Evolutionary conservation across 192 early-diverging fungal species (phyloP).

Genomic region (Powellomyces hirtus): DNA sequence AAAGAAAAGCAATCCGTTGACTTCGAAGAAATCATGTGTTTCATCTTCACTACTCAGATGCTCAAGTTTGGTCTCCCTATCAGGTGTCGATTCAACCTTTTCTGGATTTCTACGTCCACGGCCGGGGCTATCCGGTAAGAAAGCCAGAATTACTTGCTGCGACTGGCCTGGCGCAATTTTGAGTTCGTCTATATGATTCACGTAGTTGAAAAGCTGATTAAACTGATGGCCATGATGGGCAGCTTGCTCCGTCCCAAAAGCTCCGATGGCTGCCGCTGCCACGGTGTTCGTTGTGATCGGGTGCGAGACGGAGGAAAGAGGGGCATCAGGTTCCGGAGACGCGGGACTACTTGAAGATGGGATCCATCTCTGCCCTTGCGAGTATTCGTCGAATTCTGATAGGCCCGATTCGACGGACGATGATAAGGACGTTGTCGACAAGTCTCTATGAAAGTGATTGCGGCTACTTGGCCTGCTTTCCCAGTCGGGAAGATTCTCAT

Average conservation of each 20-base stretch:
- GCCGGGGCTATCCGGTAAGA: constrained; percentile 59
- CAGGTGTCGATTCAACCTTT: constrained; percentile 13
- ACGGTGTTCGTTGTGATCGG: constrained; percentile 66
- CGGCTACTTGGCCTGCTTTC: neutral
- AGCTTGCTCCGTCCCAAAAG: constrained; percentile 29
- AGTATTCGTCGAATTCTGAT: constrained; percentile 47
- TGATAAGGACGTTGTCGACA: constrained; percentile 14
- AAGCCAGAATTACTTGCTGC: constrained; percentile 73
- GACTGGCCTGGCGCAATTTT: constrained; percentile 65
- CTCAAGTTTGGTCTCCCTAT: neutral
- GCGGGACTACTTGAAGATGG: neutral
- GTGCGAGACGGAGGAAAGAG: neutral
- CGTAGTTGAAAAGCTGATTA: constrained; percentile 93
- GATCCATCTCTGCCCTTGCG: neutral
- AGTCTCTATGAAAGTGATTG: neutral
- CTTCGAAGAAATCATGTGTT: constrained; percentile 65
- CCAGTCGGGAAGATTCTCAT: constrained; percentile 72
- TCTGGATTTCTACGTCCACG: constrained; percentile 29
- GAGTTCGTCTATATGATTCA: constrained; percentile 75
- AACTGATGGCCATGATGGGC: constrained; percentile 55
- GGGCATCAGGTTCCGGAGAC: constrained; percentile 1
- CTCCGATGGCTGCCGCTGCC: constrained; percentile 52
- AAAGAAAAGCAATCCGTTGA: constrained; percentile 82
- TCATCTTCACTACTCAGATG: constrained; percentile 53
- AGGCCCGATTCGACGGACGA: constrained; percentile 67